Conservation (phyloP, 257 asterid genomes). For the Ajuga chamaepitys region DNA sequence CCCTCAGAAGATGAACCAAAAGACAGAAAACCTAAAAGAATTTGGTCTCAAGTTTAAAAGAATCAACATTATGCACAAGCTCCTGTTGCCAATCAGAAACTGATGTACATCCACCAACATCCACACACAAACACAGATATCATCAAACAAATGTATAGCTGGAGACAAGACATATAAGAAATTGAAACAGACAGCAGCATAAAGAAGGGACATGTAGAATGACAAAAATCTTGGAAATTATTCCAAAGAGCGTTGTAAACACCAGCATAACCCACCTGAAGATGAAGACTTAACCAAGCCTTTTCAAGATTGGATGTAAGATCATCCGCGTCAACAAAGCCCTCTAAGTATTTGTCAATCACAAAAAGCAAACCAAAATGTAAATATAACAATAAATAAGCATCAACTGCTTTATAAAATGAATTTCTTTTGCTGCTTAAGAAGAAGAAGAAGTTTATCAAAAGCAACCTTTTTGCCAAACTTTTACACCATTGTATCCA, state of each 20-base stretch:
- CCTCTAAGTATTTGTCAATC: conserved; percentile 39
- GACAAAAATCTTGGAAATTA: conserved; percentile 7
- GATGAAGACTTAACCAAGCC: conserved; percentile 88
- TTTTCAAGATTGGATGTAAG: conserved; percentile 73
- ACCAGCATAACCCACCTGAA: conserved; percentile 54
- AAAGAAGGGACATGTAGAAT: neutral
- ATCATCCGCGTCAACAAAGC: conserved; percentile 61
- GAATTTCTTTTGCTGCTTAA: conserved; percentile 9
- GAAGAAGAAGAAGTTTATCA: too few relatives aligned
- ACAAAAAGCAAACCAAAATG: conserved; percentile 8
- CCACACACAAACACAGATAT: neutral
- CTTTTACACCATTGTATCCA: conserved; percentile 74
- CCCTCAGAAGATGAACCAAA: neutral
- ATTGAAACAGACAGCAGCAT: conserved; percentile 7
- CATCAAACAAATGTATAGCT: neutral
- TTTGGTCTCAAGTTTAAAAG: neutral
- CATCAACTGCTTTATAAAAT: conserved; percentile 3
- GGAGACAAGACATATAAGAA: neutral
- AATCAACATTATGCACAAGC: neutral
- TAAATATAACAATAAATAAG: conserved; percentile 1
- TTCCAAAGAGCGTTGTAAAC: neutral
- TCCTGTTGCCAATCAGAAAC: neutral
- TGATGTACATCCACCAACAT: neutral
- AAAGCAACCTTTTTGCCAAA: conserved; percentile 76
- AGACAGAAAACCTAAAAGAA: neutral